These are phyloP conservation scores for Daldinia childiae DNA, from an alignment of 495 filamentous ascomycete genomes.

Conservation along the genomic window DNA sequence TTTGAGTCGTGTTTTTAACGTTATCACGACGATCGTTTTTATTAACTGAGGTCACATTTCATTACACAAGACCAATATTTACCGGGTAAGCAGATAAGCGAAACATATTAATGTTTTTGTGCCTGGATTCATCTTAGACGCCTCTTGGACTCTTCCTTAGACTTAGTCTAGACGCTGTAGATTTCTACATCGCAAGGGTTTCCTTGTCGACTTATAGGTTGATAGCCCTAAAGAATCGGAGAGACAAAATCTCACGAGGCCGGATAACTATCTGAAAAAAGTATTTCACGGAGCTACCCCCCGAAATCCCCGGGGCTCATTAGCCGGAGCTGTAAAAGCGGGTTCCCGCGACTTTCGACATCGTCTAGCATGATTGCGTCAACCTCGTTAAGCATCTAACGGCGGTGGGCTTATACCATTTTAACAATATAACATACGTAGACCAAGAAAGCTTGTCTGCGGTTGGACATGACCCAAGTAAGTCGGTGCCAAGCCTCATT, in stretches of 20 bases:
- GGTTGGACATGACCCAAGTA: constrained; percentile 1
- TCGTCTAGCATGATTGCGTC: constrained; percentile 33
- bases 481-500: constrained; percentile 19
- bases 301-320: constrained; percentile 32
- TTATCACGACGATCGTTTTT: constrained; percentile 34
- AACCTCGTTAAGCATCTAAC: constrained; percentile 24
- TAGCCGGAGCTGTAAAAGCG: constrained; percentile 40
- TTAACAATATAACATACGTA: constrained; percentile 6
- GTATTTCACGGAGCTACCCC: constrained; percentile 23
- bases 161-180: not conserved
- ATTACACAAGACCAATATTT: constrained; percentile 8
- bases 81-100: constrained; percentile 32
- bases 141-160: not conserved
- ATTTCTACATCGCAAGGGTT: not conserved
- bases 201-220: not conserved
- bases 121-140: constrained; percentile 16
- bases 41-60: constrained; percentile 32
- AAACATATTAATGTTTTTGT: constrained; percentile 18
- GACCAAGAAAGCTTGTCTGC: constrained; percentile 16
- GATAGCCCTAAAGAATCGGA: not conserved
- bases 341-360: constrained; percentile 36
- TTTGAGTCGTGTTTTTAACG: constrained; percentile 24
- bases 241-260: not conserved
- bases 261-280: constrained; percentile 14
- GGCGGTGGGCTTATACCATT: constrained; percentile 9